These are phyloP conservation scores for Epichloe baconii DNA, from an alignment of 2,329 filamentous ascomycete species.

Conservation along the genomic window DNA sequence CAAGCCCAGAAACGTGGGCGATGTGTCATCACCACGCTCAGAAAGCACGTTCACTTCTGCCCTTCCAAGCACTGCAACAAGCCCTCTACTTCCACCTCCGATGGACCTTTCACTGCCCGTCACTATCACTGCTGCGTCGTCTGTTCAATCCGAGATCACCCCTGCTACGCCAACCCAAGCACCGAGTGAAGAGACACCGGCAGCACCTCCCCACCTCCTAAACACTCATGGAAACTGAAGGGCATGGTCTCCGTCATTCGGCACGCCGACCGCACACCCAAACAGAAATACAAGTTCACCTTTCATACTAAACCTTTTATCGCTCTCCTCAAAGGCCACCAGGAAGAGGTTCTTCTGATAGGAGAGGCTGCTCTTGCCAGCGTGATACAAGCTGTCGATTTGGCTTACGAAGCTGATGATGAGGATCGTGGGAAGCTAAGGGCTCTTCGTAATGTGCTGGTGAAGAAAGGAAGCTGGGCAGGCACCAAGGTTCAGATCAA, in stretches of 20 bases:
- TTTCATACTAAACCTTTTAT: conserved; percentile 97
- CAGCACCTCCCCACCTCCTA: conserved; percentile 55
- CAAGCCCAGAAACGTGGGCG: conserved; percentile 13
- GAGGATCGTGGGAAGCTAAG: conserved; percentile 84
- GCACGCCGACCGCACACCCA: conserved; percentile 92
- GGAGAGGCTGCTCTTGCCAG: conserved; percentile 81
- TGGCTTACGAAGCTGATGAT: conserved; percentile 62
- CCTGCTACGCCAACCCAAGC: conserved; percentile 9
- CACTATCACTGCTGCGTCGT: conserved; percentile 22
- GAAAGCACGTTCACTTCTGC: conserved; percentile 20
- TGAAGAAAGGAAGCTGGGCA: conserved; percentile 86
- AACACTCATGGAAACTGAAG: conserved; percentile 96
- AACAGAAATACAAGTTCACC: conserved; percentile 99
- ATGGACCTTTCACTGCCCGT: conserved; percentile 17
- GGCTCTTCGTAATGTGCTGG: conserved; percentile 70
- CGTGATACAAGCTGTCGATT: conserved; percentile 76
- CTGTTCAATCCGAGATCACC: conserved; percentile 21
- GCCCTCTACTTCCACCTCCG: conserved; percentile 21
- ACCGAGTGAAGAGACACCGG: conserved; percentile 30
- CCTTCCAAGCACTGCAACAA: conserved; percentile 23
- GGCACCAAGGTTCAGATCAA: conserved; percentile 99
- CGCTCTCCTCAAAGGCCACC: conserved; percentile 83
- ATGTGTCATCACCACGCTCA: conserved; percentile 18
- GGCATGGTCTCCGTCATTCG: conserved; percentile 93
- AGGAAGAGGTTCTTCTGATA: conserved; percentile 89